Base-by-base conservation (phyloP, 768 basidiomycete genomes). In the Pleurotus djamor region DNA sequence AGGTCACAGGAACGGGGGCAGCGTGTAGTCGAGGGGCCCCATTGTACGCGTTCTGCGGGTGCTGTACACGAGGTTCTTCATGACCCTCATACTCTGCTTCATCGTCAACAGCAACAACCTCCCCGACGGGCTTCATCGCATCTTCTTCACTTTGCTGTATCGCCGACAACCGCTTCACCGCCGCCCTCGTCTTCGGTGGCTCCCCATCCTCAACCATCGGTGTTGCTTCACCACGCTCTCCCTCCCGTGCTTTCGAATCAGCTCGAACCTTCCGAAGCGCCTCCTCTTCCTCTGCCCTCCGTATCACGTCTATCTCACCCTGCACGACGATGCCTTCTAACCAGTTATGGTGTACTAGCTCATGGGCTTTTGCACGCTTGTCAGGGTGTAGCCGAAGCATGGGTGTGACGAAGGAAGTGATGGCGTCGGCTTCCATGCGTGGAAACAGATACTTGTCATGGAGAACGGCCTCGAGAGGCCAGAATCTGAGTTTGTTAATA, bases 391-490 rank as follows among this genome's bases (percentile, higher is more conserved):
- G 83, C 33, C 91, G 80, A 7, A 99, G 80, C 96, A 98, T 97
- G 3, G 95, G 95, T 10, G 78, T 79, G 12, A 96, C 77, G 81
- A 97, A 96, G 1, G 84, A 81, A 2, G 88, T 82, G 61, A 98
- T 87, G 41, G 83, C 77, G 45, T 92, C 90, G 1, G 96, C 92
- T 54, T 96, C 94, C 4, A 81, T 74, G 52, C 84, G 82, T 1
- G 93, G 87, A 68, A 99, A 94, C 58, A 97, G 84, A 75, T 98
- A 98, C 76, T 99, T 98, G 80, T 99, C 96, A 67, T 91, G 87
- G 59, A 94, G 73, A 17, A 95, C 92, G 8, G 85, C 73, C 0
- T 85, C 83, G 32, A 96, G 80, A 4, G 92, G 92, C 93, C 94
- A 98, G 73, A 84, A 96, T 12, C 95, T 89, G 41, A 98, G 81